Evolutionary conservation across 2,329 filamentous ascomycete species (phyloP), one percentile per base, ranked within the genome.

Genomic region (Fusarium sp.): DNA sequence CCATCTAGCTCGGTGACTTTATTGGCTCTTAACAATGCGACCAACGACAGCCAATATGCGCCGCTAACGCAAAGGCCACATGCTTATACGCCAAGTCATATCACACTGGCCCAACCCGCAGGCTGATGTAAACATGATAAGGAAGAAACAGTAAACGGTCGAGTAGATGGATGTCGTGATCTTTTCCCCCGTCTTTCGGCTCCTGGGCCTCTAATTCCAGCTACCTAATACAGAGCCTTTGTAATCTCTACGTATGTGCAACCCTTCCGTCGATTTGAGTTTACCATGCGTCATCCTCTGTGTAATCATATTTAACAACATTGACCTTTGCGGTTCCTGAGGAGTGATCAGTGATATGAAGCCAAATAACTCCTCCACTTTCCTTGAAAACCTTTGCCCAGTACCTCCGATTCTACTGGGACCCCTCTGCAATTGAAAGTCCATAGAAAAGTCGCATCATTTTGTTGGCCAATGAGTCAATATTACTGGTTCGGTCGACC

Each of bases 361-460:
- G 17, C 35, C 35, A 37, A 37, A 37, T 37, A n/a, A 37, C 35
- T n/a, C 35, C 35, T 37, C 35, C 35, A 7, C 35, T 37, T n/a
- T 37, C 9, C 35, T 37, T 37, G 35, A n/a, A 37, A 4, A 37
- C 9, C 35, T 37, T 17, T 10, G 15, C 48, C 35, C 35, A 51
- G 3, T 41, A 32, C 17, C 9, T 20, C 13, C 20, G 22, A 1
- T n/a, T 19, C 5, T 3, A 5, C 2, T 7, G 9, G 10, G 17
- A 3, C 6, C 11, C 30, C 7, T 32, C 30, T 3, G 44, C 15
- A 4, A 62, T 30, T 0, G 30, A 9, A n/a, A 30, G 8, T 4
- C 40, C 40, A 26, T 55, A 68, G 9, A 68, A 19, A 3, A 43
- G 30, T 4, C 40, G 40, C 5, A 65, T 9, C 48, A 59, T 35